Base-by-base conservation (phyloP, 306 rosid genomes). In the Dryas drummondii region DNA sequence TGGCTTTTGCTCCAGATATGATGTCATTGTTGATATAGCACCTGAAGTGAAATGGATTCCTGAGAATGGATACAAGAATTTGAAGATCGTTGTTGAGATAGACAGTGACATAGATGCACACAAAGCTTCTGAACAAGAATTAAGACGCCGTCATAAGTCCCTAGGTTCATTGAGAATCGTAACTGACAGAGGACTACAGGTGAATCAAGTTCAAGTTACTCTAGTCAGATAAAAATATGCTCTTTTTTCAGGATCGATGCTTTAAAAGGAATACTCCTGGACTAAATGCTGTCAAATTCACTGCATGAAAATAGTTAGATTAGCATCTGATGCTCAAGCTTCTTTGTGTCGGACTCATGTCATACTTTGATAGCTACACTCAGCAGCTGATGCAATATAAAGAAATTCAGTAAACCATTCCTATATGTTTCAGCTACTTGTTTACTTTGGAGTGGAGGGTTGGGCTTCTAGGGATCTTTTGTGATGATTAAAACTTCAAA, bases 171-270 rank as follows among this genome's bases (percentile, higher is more conserved):
- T 94, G 66, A 92, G 88, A 83, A 86, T 94, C 81, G 94, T 91
- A 55, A 86, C 84, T 41, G 91, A 87, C 71, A 84, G 98, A 85
- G 97, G 93, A 71, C 85, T 94, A 71, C 97, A 91, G 98, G 98
- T 91, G 82, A 83, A 78, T 74, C 41, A 12, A 73, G 61, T 46
- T 82, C 65, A 61, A 70, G 26, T 62, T 74, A 32, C 48, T n/a
- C 27, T 55, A 50, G 74, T 41, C 57, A 68, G 26, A 60, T 51
- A 22, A 44, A 55, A 32, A 60, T 51, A 22, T 66, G 19, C 11
- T 55, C 50, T 48, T 74, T 16, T 6, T 6, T 16, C 5, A 59
- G 48, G 64, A 55, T 61, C 37, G 59, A 47, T 76, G 59, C 44
- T 70, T 83, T 5, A 17, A 53, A 54, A 19, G 32, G 32, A 19